Evolutionary conservation across 164 flowering plant genomes (phyloP).

Genomic region (Sextonia rubra): DNA sequence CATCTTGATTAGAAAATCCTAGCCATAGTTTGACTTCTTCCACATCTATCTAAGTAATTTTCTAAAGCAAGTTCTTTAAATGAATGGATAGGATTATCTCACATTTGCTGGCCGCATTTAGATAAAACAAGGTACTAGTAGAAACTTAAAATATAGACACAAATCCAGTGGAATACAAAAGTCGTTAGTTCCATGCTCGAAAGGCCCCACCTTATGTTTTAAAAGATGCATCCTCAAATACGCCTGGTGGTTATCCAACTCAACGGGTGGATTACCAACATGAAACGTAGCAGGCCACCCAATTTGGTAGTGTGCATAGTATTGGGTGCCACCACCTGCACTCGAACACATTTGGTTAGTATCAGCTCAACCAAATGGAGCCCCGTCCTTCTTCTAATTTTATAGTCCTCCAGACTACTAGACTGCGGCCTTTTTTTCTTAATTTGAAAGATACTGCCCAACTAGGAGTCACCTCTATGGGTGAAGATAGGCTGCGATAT

Average conservation of each 20-base stretch:
- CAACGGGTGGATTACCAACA: not conserved
- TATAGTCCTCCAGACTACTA: not conserved
- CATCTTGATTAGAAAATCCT: not conserved
- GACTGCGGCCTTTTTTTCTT: not conserved
- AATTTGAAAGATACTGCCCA: not conserved
- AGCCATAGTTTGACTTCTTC: not conserved
- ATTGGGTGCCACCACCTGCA: not conserved
- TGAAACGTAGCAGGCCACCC: not conserved
- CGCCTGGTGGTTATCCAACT: not conserved
- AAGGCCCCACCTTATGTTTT: not conserved
- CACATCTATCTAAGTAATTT: not conserved
- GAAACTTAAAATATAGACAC: not conserved
- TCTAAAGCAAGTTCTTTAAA: not conserved
- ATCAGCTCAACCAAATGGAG: too few relatives aligned
- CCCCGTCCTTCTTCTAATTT: not conserved
- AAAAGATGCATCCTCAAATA: not conserved
- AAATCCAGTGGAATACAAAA: not conserved
- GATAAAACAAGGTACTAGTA: not conserved
- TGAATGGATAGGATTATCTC: not conserved
- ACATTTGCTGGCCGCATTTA: too few relatives aligned
- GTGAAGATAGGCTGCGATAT: not conserved
- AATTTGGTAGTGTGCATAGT: not conserved
- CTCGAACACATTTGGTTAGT: not conserved
- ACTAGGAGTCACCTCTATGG: not conserved
- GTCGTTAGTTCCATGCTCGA: not conserved